phyloP scores from a whole-genome alignment of 306 rosid genomes.

The Cyamopsis tetragonoloba region DNA sequence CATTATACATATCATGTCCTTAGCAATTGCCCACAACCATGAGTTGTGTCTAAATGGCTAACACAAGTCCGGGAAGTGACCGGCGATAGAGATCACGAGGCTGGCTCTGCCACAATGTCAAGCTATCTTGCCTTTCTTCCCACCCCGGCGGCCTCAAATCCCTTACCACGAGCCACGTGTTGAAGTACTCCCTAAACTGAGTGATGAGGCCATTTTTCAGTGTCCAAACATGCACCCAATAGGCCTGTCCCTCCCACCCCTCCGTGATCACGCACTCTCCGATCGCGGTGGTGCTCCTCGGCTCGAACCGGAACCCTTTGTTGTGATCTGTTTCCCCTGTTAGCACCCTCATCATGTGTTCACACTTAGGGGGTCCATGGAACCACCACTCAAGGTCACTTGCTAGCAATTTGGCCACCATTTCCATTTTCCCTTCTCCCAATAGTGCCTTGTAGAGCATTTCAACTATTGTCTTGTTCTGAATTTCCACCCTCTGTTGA shows the following conservation, averaged over 20 bases:
- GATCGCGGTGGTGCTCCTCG: constrained; percentile 51
- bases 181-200: constrained; percentile 80
- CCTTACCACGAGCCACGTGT: constrained; percentile 87
- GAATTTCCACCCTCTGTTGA: constrained; percentile 13
- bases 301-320: constrained; percentile 64
- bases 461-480: constrained; percentile 50
- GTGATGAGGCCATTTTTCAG: constrained; percentile 60
- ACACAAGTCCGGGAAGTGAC: constrained; percentile 66
- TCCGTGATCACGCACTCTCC: constrained; percentile 60
- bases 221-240: constrained; percentile 94
- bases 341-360: constrained; percentile 88
- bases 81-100: constrained; percentile 69
- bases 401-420: constrained; percentile 49
- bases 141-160: constrained; percentile 53
- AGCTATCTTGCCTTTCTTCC: constrained; percentile 33
- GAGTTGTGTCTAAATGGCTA: constrained; percentile 51
- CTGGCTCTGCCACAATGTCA: constrained; percentile 82
- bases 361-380: constrained; percentile 89
- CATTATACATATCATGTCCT: not conserved
- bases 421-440: constrained; percentile 35
- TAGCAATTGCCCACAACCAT: not conserved
- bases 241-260: constrained; percentile 89
- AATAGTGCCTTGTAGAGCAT: constrained; percentile 59
- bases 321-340: constrained; percentile 56
- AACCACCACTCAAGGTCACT: constrained; percentile 91